These are phyloP conservation scores for Talaromyces albobiverticillius DNA, from an alignment of 2,329 filamentous ascomycete species.

Conservation along the genomic window DNA sequence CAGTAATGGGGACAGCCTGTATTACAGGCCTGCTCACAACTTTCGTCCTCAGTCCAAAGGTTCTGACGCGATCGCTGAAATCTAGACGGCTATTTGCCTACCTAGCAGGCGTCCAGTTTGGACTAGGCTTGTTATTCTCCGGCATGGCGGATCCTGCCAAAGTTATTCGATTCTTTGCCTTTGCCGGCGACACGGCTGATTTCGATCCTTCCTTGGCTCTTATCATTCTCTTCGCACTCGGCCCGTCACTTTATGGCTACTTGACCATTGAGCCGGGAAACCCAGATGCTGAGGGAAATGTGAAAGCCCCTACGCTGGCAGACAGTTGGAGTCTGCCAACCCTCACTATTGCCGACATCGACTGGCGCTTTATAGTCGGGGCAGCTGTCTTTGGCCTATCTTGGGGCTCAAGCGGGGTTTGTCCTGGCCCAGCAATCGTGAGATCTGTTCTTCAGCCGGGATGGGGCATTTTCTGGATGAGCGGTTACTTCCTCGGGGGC, in stretches of 20 bases:
- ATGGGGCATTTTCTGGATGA: conserved; percentile 49
- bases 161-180: conserved; percentile 49
- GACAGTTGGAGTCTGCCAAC: conserved; percentile 44
- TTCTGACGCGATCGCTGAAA: conserved; percentile 26
- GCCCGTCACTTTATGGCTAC: conserved; percentile 43
- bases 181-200: conserved; percentile 39
- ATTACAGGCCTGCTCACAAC: conserved; percentile 31
- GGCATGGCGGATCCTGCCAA: conserved; percentile 53
- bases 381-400: conserved; percentile 49
- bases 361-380: conserved; percentile 48
- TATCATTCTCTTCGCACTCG: conserved; percentile 49
- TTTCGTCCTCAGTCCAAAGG: conserved; percentile 30
- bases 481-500: conserved; percentile 46
- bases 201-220: conserved; percentile 53
- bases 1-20: conserved; percentile 33
- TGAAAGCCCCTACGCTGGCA: conserved; percentile 36
- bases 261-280: conserved; percentile 29
- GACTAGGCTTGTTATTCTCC: conserved; percentile 50
- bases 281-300: conserved; percentile 21
- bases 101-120: conserved; percentile 50
- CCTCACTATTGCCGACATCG: conserved; percentile 45
- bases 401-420: conserved; percentile 52
- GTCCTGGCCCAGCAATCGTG: conserved; percentile 52
- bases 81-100: conserved; percentile 40
- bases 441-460: conserved; percentile 45